Conservation (phyloP, 176 grass and related monocot species). For the Musa acuminata region DNA sequence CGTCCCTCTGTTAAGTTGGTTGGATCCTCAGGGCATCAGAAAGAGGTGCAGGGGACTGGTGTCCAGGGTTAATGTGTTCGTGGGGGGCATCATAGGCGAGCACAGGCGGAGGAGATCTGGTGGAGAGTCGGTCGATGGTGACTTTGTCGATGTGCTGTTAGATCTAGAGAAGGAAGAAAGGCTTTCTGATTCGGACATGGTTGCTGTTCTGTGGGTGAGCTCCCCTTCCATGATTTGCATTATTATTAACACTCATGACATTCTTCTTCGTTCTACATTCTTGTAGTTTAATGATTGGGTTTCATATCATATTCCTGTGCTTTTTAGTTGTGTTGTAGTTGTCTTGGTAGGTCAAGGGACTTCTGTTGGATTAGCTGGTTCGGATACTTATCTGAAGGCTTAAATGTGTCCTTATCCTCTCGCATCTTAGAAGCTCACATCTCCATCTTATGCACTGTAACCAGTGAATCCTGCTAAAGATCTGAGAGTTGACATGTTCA, state of each 20-base stretch:
- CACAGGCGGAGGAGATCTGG: neutral
- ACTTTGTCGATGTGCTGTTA: slow-evolving; percentile 32
- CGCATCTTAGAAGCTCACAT: too few species aligned
- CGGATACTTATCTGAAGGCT: too few species aligned
- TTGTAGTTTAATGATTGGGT: neutral
- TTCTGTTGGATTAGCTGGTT: too few species aligned
- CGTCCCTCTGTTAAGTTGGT: slow-evolving; percentile 25
- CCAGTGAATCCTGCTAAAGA: too few species aligned
- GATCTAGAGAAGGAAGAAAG: neutral
- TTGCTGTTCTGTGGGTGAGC: slow-evolving; percentile 8
- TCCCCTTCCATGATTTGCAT: neutral
- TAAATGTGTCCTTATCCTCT: too few species aligned
- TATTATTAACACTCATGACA: neutral
- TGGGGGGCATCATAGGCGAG: slow-evolving; percentile 28
- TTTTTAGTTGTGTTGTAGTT: too few species aligned
- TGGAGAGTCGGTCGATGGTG: neutral
- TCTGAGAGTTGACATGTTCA: too few species aligned
- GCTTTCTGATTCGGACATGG: slow-evolving; percentile 5
- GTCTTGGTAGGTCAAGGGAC: too few species aligned
- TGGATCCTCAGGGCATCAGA: slow-evolving; percentile 30
- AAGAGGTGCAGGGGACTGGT: slow-evolving; percentile 26
- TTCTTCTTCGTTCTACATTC: neutral
- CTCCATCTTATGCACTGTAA: too few species aligned
- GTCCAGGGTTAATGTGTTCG: slow-evolving; percentile 14
- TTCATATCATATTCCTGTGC: neutral